Base-by-base conservation (phyloP, 2,329 filamentous ascomycete genomes). In the Pyrenophora teres region DNA sequence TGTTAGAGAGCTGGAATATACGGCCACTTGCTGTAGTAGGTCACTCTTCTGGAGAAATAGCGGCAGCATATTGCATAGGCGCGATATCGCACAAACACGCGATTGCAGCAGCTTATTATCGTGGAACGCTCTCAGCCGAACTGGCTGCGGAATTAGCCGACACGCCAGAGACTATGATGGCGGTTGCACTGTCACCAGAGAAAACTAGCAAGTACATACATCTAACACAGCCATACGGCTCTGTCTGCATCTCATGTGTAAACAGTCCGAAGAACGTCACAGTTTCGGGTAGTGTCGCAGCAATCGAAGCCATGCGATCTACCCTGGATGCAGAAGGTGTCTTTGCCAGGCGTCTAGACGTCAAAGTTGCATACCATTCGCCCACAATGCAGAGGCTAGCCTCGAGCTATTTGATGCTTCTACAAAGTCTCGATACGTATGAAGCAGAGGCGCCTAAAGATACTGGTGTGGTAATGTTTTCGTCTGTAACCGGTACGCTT, bases 271-370 rank as follows among this genome's bases (percentile, higher is more conserved):
- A 21, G 1, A 52, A 42, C 27, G 39, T 78, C 2, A 80, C 78
- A 0, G 38, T 80, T 0, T 77, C 76, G 15, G 78, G 78, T 0
- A 73, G 77, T 31, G 40, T 13, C 3, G 9, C 10, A 7, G 13
- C 12, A 5, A 31, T 49, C 2, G 40, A 37, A 8, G 32, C 23
- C 0, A 3, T 43, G 6, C 18, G 31, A 15, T 2, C 21, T 18
- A 19, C 3, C 15, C 23, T 49, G 1, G 18, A 18, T 7, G 12
- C 37, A 2, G 32, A 43, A 8, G 19, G 7, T 8, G n/a, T 49
- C 8, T 49, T 43, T 3, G 31, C 32, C 2, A 32, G 31, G 13
- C 37, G 30, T 12, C 18, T 49, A 6, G 36, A 37, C 0, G 25
- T 37, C 3, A 40, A 31, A 10, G 5, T 42, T 2, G 46, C 39